phyloP scores from a whole-genome alignment of 2,329 filamentous ascomycete genomes.

The Cadophora luteo-olivacea region DNA sequence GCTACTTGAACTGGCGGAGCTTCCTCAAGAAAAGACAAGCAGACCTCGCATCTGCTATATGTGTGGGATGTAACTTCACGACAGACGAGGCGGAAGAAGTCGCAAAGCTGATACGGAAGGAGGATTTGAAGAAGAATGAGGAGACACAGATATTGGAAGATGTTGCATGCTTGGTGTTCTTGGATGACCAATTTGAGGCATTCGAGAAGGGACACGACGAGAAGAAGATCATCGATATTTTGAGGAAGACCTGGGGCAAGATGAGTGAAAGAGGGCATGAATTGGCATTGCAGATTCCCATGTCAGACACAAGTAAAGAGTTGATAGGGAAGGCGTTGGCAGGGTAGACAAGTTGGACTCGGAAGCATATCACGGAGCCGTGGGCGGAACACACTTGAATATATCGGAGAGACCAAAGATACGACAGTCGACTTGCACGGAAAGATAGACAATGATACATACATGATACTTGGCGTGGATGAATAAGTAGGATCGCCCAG shows the following conservation, averaged over 20 bases:
- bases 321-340: conserved; percentile 69
- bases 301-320: conserved; percentile 66
- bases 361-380: background rate
- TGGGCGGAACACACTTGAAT: background rate
- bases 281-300: conserved; percentile 69
- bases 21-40: conserved; percentile 76
- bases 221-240: conserved; percentile 75
- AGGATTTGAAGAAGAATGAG: conserved; percentile 67
- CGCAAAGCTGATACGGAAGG: conserved; percentile 78
- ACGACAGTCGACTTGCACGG: background rate
- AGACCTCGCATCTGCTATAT: conserved; percentile 61
- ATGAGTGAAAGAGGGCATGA: conserved; percentile 69
- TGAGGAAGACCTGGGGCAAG: conserved; percentile 78
- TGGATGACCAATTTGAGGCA: conserved; percentile 84
- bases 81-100: conserved; percentile 65
- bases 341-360: conserved; percentile 32
- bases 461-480: background rate
- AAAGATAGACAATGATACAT: background rate
- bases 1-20: conserved; percentile 82
- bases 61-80: conserved; percentile 48
- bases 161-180: conserved; percentile 84
- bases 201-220: conserved; percentile 78
- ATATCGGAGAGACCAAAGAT: background rate
- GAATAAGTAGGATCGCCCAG: no score
- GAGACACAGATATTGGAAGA: conserved; percentile 83